Evolutionary conservation across 768 basidiomycete genomes (phyloP).

Genomic region (Tulasnella sp.): DNA sequence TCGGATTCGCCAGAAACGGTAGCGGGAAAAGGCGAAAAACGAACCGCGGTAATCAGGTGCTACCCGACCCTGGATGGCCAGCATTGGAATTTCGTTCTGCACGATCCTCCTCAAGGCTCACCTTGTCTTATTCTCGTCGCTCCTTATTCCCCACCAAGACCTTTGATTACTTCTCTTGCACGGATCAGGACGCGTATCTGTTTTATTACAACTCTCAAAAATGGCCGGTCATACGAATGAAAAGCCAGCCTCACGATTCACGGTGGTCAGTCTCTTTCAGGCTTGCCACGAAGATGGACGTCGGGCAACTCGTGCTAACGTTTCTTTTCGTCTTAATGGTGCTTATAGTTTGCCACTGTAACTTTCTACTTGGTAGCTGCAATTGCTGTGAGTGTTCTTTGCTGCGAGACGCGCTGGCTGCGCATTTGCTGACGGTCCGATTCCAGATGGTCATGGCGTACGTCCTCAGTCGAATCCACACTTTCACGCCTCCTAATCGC

Average conservation of each 20-base stretch:
- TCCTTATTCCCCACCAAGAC: background rate
- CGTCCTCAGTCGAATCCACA: background rate
- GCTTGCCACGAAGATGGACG: background rate
- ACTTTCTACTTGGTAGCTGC: slow-evolving; percentile 87
- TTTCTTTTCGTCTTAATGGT: slow-evolving; percentile 3
- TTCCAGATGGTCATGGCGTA: slow-evolving; percentile 88
- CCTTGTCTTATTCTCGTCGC: slow-evolving; percentile 2
- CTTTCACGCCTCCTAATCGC: slow-evolving; percentile 17
- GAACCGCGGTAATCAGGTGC: background rate
- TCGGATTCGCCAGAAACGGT: background rate
- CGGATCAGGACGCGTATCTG: background rate
- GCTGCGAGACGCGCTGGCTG: background rate
- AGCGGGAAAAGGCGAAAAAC: background rate
- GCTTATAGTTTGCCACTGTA: slow-evolving; percentile 63
- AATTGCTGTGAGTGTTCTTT: slow-evolving; percentile 59
- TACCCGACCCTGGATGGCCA: background rate
- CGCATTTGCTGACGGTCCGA: background rate
- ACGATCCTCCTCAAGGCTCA: background rate
- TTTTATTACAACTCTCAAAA: background rate
- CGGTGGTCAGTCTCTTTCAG: slow-evolving; percentile 23
- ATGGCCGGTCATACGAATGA: slow-evolving; percentile 22
- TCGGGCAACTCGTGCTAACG: background rate
- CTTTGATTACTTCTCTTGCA: background rate
- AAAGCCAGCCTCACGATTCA: slow-evolving; percentile 22
- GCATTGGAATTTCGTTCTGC: slow-evolving; percentile 11